phyloP scores from a whole-genome alignment of 257 asterid species.

The Primulina eburnea region DNA sequence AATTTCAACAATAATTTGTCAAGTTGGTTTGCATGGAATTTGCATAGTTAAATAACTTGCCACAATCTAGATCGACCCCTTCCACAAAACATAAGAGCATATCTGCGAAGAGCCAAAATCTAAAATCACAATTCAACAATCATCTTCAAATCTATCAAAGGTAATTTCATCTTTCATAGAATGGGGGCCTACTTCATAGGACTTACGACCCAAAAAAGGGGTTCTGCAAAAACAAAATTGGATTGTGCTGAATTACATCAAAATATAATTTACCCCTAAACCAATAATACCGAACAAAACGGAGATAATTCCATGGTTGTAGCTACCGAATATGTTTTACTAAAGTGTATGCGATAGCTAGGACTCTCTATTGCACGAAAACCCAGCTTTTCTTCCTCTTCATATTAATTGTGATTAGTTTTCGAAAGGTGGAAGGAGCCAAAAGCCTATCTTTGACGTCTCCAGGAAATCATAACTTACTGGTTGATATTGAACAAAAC shows the following conservation, averaged over 20 bases:
- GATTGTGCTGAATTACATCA: conserved; percentile 22
- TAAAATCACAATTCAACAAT: too few relatives aligned
- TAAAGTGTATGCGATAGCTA: conserved; percentile 17
- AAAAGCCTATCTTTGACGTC: conserved; percentile 16
- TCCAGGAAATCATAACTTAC: neutral
- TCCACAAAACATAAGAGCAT: too few relatives aligned
- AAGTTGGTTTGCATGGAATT: too few relatives aligned
- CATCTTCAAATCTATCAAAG: too few relatives aligned
- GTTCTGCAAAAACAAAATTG: conserved; percentile 14
- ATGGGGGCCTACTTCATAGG: too few relatives aligned
- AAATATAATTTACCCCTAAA: conserved; percentile 22
- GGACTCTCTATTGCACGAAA: conserved; percentile 27
- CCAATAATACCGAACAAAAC: neutral
- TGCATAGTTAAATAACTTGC: too few relatives aligned
- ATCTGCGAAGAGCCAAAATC: too few relatives aligned
- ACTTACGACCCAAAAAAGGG: too few relatives aligned
- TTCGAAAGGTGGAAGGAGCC: conserved; percentile 9
- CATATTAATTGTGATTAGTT: conserved; percentile 22
- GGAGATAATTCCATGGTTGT: conserved; percentile 11
- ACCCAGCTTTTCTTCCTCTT: conserved; percentile 19
- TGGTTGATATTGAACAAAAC: conserved; percentile 26
- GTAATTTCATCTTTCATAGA: too few relatives aligned
- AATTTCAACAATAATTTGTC: too few relatives aligned
- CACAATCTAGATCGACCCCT: too few relatives aligned
- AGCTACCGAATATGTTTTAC: conserved; percentile 19